Base-by-base conservation (phyloP, 176 grass and related monocot genomes). In the Rhynchospora breviuscula region DNA sequence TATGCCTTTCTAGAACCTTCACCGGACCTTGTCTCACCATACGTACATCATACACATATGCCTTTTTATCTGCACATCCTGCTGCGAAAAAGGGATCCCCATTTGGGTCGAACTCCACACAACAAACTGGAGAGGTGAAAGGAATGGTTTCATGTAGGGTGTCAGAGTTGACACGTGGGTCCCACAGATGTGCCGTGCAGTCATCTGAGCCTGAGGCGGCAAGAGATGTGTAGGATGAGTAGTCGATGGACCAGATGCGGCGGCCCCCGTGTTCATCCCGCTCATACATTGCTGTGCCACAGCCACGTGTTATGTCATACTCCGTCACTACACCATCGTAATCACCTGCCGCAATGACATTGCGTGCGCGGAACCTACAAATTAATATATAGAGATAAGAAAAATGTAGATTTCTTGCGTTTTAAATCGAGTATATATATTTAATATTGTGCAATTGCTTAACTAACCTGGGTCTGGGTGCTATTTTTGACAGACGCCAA, bases 311-410 rank as follows among this genome's bases (percentile, higher is more conserved):
- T 75, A 86, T 88, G 77, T 95, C 91, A 84, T 98, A 98, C 86
- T 98, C 96, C 45, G 91, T 91, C 21, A 98, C 96, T 8, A 98
- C 96, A 12, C 96, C 96, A 84, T 98, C 96, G 80, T 98, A 98
- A 87, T 98, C 96, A 21, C 91, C 96, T 35, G 89, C 89, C 0
- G 87, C 92, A n/a, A 98, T 90, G 72, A 71, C 18, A 52, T 70
- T 0, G 10, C 67, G 21, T 4, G 29, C 17, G 40, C 21, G 60
- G 47, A 82, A 82, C 61, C 80, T 82, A 82, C 23, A 82, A 67
- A 5, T 67, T 63, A 17, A 63, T 4, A 70, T 70, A 21, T 40
- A 40, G 1, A 40, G 3, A 26, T 45, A 25, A 13, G 43, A 33
- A 44, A 63, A 12, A 40, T 53, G 56, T 43, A 57, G 19, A 13